phyloP scores from a whole-genome alignment of 768 basidiomycete genomes.

The Boletus reticuloceps region DNA sequence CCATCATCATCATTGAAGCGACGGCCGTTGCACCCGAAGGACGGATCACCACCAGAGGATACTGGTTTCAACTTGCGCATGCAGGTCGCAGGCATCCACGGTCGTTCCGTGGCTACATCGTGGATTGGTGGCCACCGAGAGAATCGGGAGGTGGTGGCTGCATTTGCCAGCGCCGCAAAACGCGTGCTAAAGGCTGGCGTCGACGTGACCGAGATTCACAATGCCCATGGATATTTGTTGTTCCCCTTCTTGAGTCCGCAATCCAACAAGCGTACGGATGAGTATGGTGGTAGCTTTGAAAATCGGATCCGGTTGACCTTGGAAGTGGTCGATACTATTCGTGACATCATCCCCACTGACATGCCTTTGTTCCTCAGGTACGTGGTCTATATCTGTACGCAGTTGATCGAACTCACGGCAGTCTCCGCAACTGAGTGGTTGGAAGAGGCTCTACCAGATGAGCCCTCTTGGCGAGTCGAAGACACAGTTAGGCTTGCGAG shows the following conservation, averaged over 20 bases:
- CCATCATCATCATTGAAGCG: constrained; percentile 68
- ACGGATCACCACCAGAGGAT: constrained; percentile 67
- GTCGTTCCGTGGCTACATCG: constrained; percentile 57
- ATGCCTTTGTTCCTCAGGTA: constrained; percentile 76
- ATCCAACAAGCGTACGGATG: constrained; percentile 61
- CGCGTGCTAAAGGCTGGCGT: constrained; percentile 59
- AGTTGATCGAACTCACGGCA: background rate
- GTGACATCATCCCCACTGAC: constrained; percentile 53
- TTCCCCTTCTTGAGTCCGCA: constrained; percentile 57
- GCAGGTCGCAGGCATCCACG: constrained; percentile 70
- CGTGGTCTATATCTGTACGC: constrained; percentile 1
- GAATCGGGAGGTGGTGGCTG: constrained; percentile 46
- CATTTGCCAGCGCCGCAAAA: constrained; percentile 51
- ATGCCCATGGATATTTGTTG: constrained; percentile 62
- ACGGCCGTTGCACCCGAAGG: constrained; percentile 59
- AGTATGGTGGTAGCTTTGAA: constrained; percentile 71
- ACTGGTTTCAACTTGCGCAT: constrained; percentile 57
- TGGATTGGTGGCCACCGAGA: constrained; percentile 34
- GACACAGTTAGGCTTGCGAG: constrained; percentile 63
- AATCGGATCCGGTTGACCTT: constrained; percentile 62
- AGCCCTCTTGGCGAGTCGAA: constrained; percentile 64
- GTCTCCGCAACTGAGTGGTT: constrained; percentile 77
- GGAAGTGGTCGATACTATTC: constrained; percentile 62
- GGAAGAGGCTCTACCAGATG: constrained; percentile 52
- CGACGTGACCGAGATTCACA: constrained; percentile 59